Base-by-base conservation (phyloP, 257 asterid species). In the Solanum dulcamara region DNA sequence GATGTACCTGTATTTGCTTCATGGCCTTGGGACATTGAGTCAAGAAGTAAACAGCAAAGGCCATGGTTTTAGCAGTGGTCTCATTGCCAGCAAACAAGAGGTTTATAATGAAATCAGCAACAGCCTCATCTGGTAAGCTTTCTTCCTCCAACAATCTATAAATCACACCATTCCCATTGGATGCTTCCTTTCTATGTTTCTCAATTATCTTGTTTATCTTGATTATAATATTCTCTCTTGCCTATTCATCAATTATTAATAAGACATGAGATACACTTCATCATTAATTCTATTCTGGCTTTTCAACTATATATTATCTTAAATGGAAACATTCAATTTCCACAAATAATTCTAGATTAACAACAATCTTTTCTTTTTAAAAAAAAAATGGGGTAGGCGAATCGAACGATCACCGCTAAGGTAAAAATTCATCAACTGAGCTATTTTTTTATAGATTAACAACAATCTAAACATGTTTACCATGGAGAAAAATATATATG, bases 21-120 rank as follows among this genome's bases (percentile, higher is more conserved):
- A 93, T 85, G 86, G 98, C 97, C 70, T 77, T 91, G 67, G 99
- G 97, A 83, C 93, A 93, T 38, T 89, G 97, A 86, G 94, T 89
- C 84, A 96, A 93, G 93, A 92, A 96, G 89, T 92, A 93, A 81
- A 96, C 92, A 80, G 99, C 94, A 84, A 94, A 93, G 71, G 94
- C 93, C 98, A 94, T 96, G 85, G 98, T 96, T 88, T 96, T 94
- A 80, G 99, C 93, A 0, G 99, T 94, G 7, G 99, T 96, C 85
- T 96, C 99, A 64, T 94, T 96, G 33, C 98, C 99, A n/a, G 99
- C 99, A 64, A 96, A 96, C 75, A 96, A 92, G 85, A 94, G 97
- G 88, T 94, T 96, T 84, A 96, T 94, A 14, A 94, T 93, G 86
- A 96, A 94, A 91, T 96, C 98, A 14, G 96, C 97, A 55, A 93